A percentile compares a stretch with the other conserved stretches of the same genome.
phyloP scores from a whole-genome alignment of 495 filamentous ascomycete genomes.

The Xylaria sp. region DNA sequence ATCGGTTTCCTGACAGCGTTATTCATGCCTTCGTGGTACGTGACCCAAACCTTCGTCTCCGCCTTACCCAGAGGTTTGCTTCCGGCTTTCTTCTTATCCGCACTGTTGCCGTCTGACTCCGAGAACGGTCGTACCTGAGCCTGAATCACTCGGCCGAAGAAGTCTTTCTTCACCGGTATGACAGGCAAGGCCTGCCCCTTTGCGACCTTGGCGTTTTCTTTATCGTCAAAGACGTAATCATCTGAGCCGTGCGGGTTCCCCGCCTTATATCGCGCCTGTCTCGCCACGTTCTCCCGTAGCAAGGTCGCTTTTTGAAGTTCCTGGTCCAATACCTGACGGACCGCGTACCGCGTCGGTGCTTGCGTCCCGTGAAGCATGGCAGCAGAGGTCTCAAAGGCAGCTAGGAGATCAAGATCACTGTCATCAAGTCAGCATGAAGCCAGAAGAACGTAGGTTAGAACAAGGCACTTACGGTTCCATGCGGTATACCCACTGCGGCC shows the following conservation, averaged over 20 bases:
- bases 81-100: slow-evolving; percentile 43
- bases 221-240: slow-evolving; percentile 47
- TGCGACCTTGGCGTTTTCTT: slow-evolving; percentile 47
- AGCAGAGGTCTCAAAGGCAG: slow-evolving; percentile 64
- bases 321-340: slow-evolving; percentile 90
- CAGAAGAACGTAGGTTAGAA: background rate
- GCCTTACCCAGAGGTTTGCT: slow-evolving; percentile 47
- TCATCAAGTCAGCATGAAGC: slow-evolving; percentile 11
- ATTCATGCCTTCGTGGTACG: slow-evolving; percentile 93
- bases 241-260: slow-evolving; percentile 44
- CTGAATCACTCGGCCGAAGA: slow-evolving; percentile 80
- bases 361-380: slow-evolving; percentile 54
- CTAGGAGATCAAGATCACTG: slow-evolving; percentile 69
- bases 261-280: slow-evolving; percentile 61
- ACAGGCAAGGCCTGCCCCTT: slow-evolving; percentile 38
- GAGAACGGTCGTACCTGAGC: slow-evolving; percentile 48
- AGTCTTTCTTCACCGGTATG: slow-evolving; percentile 75
- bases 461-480: slow-evolving; percentile 84
- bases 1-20: slow-evolving; percentile 96
- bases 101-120: slow-evolving; percentile 49
- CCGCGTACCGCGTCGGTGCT: slow-evolving; percentile 81
- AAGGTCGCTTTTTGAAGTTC: slow-evolving; percentile 76
- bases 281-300: slow-evolving; percentile 63
- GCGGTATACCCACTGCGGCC: slow-evolving; percentile 79
- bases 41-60: slow-evolving; percentile 83